Conservation (phyloP, 1,284 basidiomycete genomes). For the Rhodotorula sp. region DNA sequence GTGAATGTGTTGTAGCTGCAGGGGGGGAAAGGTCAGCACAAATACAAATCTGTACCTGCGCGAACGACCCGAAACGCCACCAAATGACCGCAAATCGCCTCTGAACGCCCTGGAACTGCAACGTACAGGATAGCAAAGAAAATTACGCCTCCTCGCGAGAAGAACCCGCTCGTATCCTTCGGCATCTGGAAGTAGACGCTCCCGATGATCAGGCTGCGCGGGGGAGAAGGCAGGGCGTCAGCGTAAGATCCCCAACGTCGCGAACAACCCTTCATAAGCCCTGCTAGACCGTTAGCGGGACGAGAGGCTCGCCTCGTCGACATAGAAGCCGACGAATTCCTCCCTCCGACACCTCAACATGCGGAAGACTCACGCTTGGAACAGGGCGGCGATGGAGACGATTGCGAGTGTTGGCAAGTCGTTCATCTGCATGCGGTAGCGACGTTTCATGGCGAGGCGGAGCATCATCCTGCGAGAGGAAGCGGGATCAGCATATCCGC, state of each 20-base stretch:
- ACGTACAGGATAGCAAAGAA: conserved; percentile 47
- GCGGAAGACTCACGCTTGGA: conserved; percentile 25
- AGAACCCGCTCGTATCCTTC: conserved; percentile 65
- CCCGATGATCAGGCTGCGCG: conserved; percentile 67
- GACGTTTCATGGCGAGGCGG: conserved; percentile 40
- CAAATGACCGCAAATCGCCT: no score
- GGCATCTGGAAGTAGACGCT: conserved; percentile 67
- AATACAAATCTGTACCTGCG: no score
- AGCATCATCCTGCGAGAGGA: conserved; percentile 20
- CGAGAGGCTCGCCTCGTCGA: no score
- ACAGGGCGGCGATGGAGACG: conserved; percentile 43
- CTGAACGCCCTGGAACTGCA: no score
- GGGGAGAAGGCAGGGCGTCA: conserved; percentile 48
- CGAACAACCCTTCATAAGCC: no score
- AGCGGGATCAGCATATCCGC: background rate
- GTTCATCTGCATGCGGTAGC: conserved; percentile 59
- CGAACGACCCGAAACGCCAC: no score
- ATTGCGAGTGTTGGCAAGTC: conserved; percentile 53
- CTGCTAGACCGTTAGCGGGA: no score
- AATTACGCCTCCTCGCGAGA: conserved; percentile 71
- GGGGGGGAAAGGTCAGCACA: no score
- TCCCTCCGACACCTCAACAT: background rate
- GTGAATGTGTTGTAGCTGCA: conserved; percentile 53
- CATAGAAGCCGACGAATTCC: background rate
- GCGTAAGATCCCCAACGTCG: no score